Conservation (phyloP, 164 flowering plant species). For the Protea cynaroides region DNA sequence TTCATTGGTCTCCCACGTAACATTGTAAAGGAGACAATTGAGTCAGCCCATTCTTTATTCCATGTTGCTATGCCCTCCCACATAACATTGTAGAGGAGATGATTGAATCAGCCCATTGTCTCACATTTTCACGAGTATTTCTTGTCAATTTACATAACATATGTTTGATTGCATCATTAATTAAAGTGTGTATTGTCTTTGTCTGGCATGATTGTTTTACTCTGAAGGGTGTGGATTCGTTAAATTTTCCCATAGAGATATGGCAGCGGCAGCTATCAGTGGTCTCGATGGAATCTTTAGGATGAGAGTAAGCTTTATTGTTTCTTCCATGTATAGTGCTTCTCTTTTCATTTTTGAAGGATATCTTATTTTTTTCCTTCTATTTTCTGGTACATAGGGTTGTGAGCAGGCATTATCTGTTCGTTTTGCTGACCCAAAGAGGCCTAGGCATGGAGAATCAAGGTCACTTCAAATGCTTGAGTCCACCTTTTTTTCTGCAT, state of each 20-base stretch:
- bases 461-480: slow-evolving; percentile 31
- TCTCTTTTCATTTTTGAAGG: background rate
- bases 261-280: slow-evolving; percentile 68
- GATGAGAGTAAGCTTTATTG: slow-evolving; percentile 41
- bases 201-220: background rate
- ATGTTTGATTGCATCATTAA: background rate
- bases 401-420: slow-evolving; percentile 73
- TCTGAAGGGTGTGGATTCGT: slow-evolving; percentile 56
- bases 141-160: no score
- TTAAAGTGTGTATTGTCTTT: background rate
- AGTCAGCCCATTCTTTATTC: no score
- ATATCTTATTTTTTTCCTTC: slow-evolving; percentile 1
- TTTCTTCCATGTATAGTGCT: background rate
- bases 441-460: slow-evolving; percentile 61
- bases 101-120: no score
- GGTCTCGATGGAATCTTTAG: slow-evolving; percentile 49
- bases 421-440: slow-evolving; percentile 84
- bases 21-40: no score
- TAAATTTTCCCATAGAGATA: slow-evolving; percentile 41
- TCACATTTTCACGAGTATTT: no score
- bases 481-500: background rate
- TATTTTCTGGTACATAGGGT: slow-evolving; percentile 33
- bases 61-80: no score
- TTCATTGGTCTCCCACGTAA: no score
- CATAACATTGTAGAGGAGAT: no score